Base-by-base conservation (phyloP, 768 basidiomycete genomes). In the Dioszegia aurantiaca region DNA sequence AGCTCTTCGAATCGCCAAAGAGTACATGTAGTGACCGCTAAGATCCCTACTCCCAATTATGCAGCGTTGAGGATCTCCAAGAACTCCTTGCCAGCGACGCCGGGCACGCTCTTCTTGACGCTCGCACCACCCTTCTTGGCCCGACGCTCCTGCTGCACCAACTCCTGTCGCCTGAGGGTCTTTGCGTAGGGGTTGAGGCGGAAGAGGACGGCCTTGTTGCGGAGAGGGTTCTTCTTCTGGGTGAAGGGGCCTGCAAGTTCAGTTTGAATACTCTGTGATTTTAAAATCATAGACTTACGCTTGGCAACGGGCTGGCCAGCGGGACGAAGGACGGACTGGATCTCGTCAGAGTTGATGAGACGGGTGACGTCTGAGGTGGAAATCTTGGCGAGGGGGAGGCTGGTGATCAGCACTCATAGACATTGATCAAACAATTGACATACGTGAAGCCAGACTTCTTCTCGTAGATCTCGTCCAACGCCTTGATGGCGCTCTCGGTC, bases 121-220 rank as follows among this genome's bases (percentile, higher is more conserved):
- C 69, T 62, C 51, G 51, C 51, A 44, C 52, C 41, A 42, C 65
- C 68, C 69, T 75, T 73, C 43, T 55, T 55, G 31, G 54, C 52
- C 60, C 70, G 68, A 39, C 63, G 63, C 73, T 78, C 67, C 46
- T 59, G 52, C 63, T 70, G 70, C 60, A 75, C 58, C 65, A 94
- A 79, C 77, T 94, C 90, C 73, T 91, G 87, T 68, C 87, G 82
- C 78, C 90, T 88, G 72, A 92, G 79, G 43, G 88, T 87, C 85
- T 94, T 94, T 72, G 93, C 94, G 80, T 98, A 97, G 53, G 94
- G 94, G 83, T 98, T 98, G 80, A 98, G 84, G 72, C 92, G 87
- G 90, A 92, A 93, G 77, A 93, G 85, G 69, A 93, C 81, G 49
- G 84, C 87, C 82, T 88, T 92, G 86, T 95, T 95, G 80, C 84